These are phyloP conservation scores for thale cress (Arabidopsis thaliana) DNA, from an alignment of 345 rosid species.

Conservation along the genomic window DNA sequence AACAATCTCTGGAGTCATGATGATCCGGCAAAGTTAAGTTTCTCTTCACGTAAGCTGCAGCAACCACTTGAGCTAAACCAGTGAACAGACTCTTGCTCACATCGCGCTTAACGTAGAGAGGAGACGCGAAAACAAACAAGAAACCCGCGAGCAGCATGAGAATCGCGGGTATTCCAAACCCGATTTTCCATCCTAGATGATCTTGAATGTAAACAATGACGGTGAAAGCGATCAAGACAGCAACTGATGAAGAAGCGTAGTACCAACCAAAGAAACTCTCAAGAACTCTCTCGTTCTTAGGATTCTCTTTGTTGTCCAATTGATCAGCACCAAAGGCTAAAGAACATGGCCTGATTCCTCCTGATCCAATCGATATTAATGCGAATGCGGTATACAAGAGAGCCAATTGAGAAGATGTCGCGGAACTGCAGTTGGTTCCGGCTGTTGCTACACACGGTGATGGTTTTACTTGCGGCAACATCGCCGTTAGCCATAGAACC, in stretches of 20 bases:
- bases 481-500: constrained; percentile 73
- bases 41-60: constrained; percentile 58
- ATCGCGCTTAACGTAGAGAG: constrained; percentile 55
- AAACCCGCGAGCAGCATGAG: constrained; percentile 56
- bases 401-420: constrained; percentile 54
- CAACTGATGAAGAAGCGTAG: constrained; percentile 59
- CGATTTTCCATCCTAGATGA: constrained; percentile 67
- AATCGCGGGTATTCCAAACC: constrained; percentile 66
- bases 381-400: constrained; percentile 52
- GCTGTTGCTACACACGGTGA: constrained; percentile 46
- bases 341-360: constrained; percentile 80
- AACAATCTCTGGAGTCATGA: constrained; percentile 48
- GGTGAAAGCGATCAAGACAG: constrained; percentile 60
- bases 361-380: constrained; percentile 72
- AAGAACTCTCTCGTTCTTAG: constrained; percentile 57
- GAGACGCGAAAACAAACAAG: constrained; percentile 58
- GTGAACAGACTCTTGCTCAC: constrained; percentile 55
- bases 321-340: constrained; percentile 83
- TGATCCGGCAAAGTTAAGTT: constrained; percentile 54
- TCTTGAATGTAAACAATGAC: constrained; percentile 70
- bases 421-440: constrained; percentile 48
- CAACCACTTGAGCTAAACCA: constrained; percentile 58
- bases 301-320: constrained; percentile 55
- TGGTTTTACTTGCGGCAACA: constrained; percentile 67
- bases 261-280: constrained; percentile 78